A percentile compares a stretch with the other conserved stretches of the same genome.
phyloP scores from a whole-genome alignment of 129 eudicot species.

The Chrysanthemum lavandulifolium region DNA sequence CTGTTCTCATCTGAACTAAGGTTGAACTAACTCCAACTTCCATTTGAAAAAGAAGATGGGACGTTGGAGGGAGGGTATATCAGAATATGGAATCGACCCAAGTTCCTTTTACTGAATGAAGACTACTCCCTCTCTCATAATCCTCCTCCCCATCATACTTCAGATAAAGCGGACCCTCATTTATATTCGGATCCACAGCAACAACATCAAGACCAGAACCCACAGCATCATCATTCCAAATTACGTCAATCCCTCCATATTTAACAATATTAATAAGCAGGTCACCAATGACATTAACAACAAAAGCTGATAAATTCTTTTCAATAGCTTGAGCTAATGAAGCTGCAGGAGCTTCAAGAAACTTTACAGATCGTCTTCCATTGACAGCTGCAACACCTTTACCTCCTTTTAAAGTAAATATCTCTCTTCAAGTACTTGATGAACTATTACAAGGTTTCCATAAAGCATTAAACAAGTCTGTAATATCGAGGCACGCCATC shows the following conservation, averaged over 20 bases:
- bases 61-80: slow-evolving; percentile 92
- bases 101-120: slow-evolving; percentile 43
- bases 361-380: slow-evolving; percentile 92
- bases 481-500: slow-evolving; percentile 54
- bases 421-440: slow-evolving; percentile 80
- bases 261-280: slow-evolving; percentile 62
- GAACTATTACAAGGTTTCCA: slow-evolving; percentile 94
- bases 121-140: slow-evolving; percentile 34
- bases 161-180: slow-evolving; percentile 69
- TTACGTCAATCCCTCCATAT: slow-evolving; percentile 55
- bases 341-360: slow-evolving; percentile 69
- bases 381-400: slow-evolving; percentile 70
- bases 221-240: slow-evolving; percentile 48
- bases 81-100: slow-evolving; percentile 72
- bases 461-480: slow-evolving; percentile 64
- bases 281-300: slow-evolving; percentile 80
- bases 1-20: slow-evolving; percentile 81
- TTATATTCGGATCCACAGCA: slow-evolving; percentile 33
- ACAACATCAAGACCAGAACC: slow-evolving; percentile 46
- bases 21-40: slow-evolving; percentile 77
- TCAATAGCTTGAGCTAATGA: slow-evolving; percentile 49
- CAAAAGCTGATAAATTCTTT: slow-evolving; percentile 52
- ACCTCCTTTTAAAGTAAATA: slow-evolving; percentile 77
- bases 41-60: slow-evolving; percentile 88
- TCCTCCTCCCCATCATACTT: slow-evolving; percentile 67